Evolutionary conservation across 1,139 yeast species (phyloP), one percentile per base, ranked within the genome.

Genomic region (Kodamaea anthophila): DNA sequence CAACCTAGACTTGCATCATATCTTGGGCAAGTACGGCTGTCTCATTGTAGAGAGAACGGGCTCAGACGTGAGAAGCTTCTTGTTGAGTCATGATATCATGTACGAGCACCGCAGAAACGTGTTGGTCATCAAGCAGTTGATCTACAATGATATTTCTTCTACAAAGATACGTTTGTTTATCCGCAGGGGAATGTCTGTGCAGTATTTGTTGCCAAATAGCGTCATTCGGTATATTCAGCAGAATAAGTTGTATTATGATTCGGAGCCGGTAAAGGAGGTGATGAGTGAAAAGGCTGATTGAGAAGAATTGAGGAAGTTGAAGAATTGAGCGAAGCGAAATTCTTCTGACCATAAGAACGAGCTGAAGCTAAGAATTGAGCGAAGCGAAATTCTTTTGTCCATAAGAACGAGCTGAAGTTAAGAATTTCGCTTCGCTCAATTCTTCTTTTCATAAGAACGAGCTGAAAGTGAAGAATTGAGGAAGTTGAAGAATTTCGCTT

Each of bases 31-130:
- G 40, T 91, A 91, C 53, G 98, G 99, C 2, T 91, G 98, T 58
- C 64, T 91, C 41, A 91, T 93, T 34, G 96, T 91, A 13, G 99
- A 91, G 63, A 70, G 99, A 47, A 88, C 98, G 0, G 98, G 98
- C 5, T 72, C 93, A 7, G 99, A 91, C 56, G 98, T 93, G 26
- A 73, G 97, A 50, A 78, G 88, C 26, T 91, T 91, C 65, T 61
- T 91, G 47, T 65, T 91, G 39, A 78, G 91, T 36, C 98, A 91
- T 58, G 98, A 91, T 53, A 83, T 91, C 44, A 85, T 91, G 96
- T 91, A 88, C 55, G 96, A 91, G 56, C 96, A 91, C 54, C 69
- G 97, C 33, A 74, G 93, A 46, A 93, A 93, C 53, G 93, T 91
- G 24, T 65, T 93, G 49, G 96, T 88, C 23, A 91, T 91, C 52